Evolutionary conservation across 2,329 filamentous ascomycete genomes (phyloP), one percentile per base, ranked within the genome.

Genomic region (Nigrospora oryzae): DNA sequence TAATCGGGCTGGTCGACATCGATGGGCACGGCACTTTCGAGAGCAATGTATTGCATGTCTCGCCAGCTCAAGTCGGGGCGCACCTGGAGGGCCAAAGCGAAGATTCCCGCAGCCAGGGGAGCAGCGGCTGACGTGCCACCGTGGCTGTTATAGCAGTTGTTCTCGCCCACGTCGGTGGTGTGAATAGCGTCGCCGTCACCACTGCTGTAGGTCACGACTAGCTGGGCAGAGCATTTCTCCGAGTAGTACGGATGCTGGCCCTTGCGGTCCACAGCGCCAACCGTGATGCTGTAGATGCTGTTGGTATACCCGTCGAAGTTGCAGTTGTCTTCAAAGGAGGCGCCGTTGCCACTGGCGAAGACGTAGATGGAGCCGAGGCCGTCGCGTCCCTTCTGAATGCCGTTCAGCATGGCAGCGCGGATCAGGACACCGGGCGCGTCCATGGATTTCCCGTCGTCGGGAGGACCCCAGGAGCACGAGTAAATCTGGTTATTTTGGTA

Each of bases 261-360:
- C 53, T 85, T 81, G 47, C 88, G 77, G 62, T 96, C 90, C 50
- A 98, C 84, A 32, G 91, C 91, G 34, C 93, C 93, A 15, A 98
- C 89, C 0, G 90, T 95, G 56, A 98, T 93, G 63, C 89, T 96
- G 74, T 97, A 98, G 56, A 98, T 98, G 61, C 90, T 96, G 71
- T 98, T 98, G 48, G 93, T 98, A 67, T 98, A 98, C 35, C 93
- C 93, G 61, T 98, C 93, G 62, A 98, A 98, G 63, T 98, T 98
- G 75, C 93, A 98, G 66, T 98, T 97, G 63, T 98, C 93, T 39
- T 87, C 90, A 51, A 73, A 80, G 4, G 74, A 72, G 11, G 91
- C 94, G 46, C 93, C 93, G 59, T 98, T 98, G 47, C 93, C 93
- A 53, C 91, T 90, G 37, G 93, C 93, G 64, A 98, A 98, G 44